Evolutionary conservation across 2,329 filamentous ascomycete species (phyloP), one percentile per base, ranked within the genome.

Genomic region (Talaromyces amestolkiae): DNA sequence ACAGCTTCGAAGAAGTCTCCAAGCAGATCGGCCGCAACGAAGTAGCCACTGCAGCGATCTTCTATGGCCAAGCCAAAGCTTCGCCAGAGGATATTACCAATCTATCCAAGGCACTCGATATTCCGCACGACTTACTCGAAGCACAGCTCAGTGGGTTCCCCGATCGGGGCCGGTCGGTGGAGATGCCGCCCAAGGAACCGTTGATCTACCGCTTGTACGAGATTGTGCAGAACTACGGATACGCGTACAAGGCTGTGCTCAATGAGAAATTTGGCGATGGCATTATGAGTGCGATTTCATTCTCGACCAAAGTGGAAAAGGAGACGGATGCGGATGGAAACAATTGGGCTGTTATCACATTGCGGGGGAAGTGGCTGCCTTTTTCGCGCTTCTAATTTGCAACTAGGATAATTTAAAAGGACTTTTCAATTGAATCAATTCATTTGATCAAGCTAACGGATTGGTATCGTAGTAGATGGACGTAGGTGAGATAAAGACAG

Each of bases 221-320:
- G 83, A 91, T 97, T 75, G 89, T 98, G 68, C 93, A 97, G 81
- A 98, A 97, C 78, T 97, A 97, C 74, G 94, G 94, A 1, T 96
- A 97, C 77, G 91, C 93, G 0, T 97, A 96, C 81, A 97, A 97
- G 84, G 93, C 93, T 0, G 86, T 98, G 4, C 77, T 97, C 78
- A 97, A 98, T 71, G 94, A 98, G 85, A 97, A 97, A 84, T 93
- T 92, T 75, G 91, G 91, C 0, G 91, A 93, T 75, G 94, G 94
- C 1, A 98, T 98, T 74, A 97, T 98, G 94, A 96, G 92, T 75
- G 94, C 93, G 0, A 97, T 97, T 74, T 88, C 88, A 17, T 97
- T 97, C 78, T 91, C 88, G 61, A 96, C 92, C 0, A 92, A 92
- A 74, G 91, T 98, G 2, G 92, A 97, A 77, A 96, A 96, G 85